phyloP scores from a whole-genome alignment of 2,329 filamentous ascomycete species.

The Diaporthe amygdali region DNA sequence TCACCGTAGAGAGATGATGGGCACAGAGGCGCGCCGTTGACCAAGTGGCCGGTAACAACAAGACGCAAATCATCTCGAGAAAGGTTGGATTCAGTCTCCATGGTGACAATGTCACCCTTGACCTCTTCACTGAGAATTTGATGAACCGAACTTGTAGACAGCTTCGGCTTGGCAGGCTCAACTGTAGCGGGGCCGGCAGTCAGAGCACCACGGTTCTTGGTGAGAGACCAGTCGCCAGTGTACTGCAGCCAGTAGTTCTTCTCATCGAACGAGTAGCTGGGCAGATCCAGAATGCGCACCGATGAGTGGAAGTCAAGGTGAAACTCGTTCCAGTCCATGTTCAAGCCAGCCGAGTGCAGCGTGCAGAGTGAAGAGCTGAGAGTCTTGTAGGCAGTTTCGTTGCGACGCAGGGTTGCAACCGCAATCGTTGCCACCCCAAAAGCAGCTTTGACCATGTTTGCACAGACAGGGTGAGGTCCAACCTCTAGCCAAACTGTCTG shows the following conservation, averaged over 20 bases:
- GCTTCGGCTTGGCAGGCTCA: slow-evolving; percentile 55
- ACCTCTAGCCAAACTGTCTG: slow-evolving; percentile 76
- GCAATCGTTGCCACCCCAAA: slow-evolving; percentile 60
- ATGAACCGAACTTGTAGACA: slow-evolving; percentile 71
- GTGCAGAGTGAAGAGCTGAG: slow-evolving; percentile 61
- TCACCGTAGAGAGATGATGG: slow-evolving; percentile 62
- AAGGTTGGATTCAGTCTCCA: slow-evolving; percentile 71
- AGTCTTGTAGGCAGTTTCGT: slow-evolving; percentile 69
- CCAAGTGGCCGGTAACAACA: slow-evolving; percentile 68
- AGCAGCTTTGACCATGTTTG: slow-evolving; percentile 70
- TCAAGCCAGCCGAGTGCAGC: slow-evolving; percentile 66
- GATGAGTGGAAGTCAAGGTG: slow-evolving; percentile 54
- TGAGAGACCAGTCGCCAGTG: slow-evolving; percentile 73
- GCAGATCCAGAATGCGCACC: slow-evolving; percentile 62
- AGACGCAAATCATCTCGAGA: slow-evolving; percentile 65
- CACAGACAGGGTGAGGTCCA: slow-evolving; percentile 75
- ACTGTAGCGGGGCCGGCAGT: slow-evolving; percentile 33
- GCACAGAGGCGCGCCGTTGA: slow-evolving; percentile 70
- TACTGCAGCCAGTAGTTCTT: slow-evolving; percentile 74
- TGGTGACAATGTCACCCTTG: slow-evolving; percentile 60
- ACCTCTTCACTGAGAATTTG: slow-evolving; percentile 67
- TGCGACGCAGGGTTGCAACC: slow-evolving; percentile 65
- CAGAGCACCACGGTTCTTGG: slow-evolving; percentile 66
- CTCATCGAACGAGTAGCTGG: slow-evolving; percentile 73
- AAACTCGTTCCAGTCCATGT: slow-evolving; percentile 74